Evolutionary conservation across 129 eudicot genomes (phyloP).

Genomic region (Centella asiatica): DNA sequence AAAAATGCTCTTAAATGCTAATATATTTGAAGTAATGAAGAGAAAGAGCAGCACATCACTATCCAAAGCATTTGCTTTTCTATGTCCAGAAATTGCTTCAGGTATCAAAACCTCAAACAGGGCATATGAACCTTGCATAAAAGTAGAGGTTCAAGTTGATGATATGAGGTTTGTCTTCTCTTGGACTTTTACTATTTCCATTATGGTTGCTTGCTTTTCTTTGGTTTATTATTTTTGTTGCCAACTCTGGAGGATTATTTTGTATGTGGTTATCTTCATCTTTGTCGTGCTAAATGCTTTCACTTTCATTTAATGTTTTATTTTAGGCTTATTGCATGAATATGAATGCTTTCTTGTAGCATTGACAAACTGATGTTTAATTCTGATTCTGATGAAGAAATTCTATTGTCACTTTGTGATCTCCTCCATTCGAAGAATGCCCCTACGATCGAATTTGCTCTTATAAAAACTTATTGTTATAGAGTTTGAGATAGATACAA

Average conservation of each 20-base stretch:
- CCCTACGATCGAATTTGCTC: too few relatives aligned
- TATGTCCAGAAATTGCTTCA: constrained; percentile 68
- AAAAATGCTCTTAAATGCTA: constrained; percentile 58
- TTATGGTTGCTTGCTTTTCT: neutral
- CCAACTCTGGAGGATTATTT: neutral
- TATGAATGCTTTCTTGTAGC: neutral
- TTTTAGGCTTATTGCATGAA: neutral
- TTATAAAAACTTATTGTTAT: too few relatives aligned
- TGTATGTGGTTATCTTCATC: neutral
- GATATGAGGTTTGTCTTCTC: constrained; percentile 62
- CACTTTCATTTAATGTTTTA: neutral
- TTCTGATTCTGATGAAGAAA: too few relatives aligned
- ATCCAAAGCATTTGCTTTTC: constrained; percentile 65
- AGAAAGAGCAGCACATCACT: constrained; percentile 64
- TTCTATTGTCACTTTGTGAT: too few relatives aligned
- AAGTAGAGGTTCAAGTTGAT: constrained; percentile 94
- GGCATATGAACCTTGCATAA: constrained; percentile 30
- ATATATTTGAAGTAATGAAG: constrained; percentile 37
- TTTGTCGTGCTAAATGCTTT: neutral
- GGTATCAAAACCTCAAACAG: constrained; percentile 26
- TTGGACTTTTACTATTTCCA: neutral
- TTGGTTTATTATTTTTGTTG: neutral
- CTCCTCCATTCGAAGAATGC: too few relatives aligned
- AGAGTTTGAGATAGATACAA: too few relatives aligned
- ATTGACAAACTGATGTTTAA: too few relatives aligned